These are phyloP conservation scores for Arthrobotrys musiformis DNA, from an alignment of 2,329 filamentous ascomycete species.

Conservation along the genomic window DNA sequence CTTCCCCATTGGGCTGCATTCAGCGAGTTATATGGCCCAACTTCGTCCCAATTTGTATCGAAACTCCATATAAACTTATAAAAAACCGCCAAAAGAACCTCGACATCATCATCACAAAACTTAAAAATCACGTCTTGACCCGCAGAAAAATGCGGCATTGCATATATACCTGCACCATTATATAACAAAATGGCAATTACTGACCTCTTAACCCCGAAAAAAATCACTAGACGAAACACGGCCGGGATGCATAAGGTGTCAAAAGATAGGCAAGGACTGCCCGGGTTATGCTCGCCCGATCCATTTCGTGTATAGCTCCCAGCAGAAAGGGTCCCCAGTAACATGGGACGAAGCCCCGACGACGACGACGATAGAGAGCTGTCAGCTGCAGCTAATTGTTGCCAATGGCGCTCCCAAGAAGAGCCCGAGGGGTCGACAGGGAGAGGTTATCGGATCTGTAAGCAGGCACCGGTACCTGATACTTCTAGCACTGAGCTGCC, in stretches of 20 bases:
- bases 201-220: constrained; percentile 6
- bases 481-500: no score
- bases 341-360: constrained; percentile 48
- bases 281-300: constrained; percentile 45
- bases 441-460: constrained; percentile 29
- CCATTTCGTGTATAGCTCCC: constrained; percentile 44
- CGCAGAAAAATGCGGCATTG: constrained; percentile 30
- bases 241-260: constrained; percentile 48
- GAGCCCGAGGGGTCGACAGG: constrained; percentile 14
- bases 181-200: background rate
- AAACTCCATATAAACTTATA: no score
- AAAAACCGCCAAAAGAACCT: no score
- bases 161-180: background rate
- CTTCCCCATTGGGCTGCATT: constrained; percentile 42
- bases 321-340: constrained; percentile 46
- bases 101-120: background rate
- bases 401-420: constrained; percentile 24
- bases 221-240: constrained; percentile 48
- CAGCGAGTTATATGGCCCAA: constrained; percentile 11
- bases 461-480: constrained; percentile 12
- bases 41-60: background rate
- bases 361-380: constrained; percentile 50
- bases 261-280: constrained; percentile 51
- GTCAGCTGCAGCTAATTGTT: constrained; percentile 39
- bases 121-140: background rate